Conservation (phyloP, 208 protist genomes). For the Tritrichomonas musculus region DNA sequence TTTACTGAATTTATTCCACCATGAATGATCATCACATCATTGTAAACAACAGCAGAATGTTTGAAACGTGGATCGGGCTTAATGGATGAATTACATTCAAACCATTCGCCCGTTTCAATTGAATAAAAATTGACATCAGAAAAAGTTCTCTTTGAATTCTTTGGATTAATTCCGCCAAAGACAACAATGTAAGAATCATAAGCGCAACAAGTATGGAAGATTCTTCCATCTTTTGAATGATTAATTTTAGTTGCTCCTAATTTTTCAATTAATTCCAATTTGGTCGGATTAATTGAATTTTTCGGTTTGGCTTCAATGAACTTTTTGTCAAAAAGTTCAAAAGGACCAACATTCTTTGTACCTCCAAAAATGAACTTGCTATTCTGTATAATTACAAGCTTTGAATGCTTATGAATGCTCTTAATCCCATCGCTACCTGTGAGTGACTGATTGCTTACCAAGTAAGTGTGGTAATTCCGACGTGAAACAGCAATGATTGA, state of each 20-base stretch:
- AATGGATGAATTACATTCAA: neutral
- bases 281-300: neutral
- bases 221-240: neutral
- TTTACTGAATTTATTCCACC: neutral
- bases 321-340: too few species aligned
- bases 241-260: neutral
- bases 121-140: neutral
- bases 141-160: neutral
- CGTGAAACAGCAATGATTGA: neutral
- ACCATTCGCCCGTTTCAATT: neutral
- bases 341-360: neutral
- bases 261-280: neutral
- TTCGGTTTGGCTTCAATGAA: neutral
- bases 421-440: neutral
- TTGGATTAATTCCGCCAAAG: neutral
- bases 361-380: neutral
- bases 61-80: neutral
- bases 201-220: neutral
- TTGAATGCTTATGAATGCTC: neutral
- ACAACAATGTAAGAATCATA: neutral
- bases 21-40: neutral
- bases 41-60: neutral
- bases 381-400: neutral
- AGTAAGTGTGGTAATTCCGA: neutral
- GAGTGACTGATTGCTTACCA: neutral